phyloP scores from a whole-genome alignment of 139 green algal genomes.

The Choricystis sp. region DNA sequence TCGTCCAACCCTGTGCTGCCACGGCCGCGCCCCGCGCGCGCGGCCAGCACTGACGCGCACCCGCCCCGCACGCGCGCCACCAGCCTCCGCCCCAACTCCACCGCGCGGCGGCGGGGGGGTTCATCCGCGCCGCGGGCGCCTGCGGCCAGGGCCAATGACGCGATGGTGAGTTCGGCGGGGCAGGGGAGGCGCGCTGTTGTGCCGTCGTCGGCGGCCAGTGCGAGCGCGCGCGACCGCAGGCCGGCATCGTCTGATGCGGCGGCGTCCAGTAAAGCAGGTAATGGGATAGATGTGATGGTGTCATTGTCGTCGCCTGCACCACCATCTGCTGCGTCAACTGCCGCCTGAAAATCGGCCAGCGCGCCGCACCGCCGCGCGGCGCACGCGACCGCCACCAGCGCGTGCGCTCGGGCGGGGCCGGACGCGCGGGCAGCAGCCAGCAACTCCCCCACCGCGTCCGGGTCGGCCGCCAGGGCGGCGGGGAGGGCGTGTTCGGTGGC shows the following conservation, averaged over 20 bases:
- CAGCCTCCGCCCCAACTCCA: background rate
- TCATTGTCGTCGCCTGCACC: too few species aligned
- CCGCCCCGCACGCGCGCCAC: background rate
- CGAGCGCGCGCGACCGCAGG: background rate
- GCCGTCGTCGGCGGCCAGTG: background rate
- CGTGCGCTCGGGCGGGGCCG: too few species aligned
- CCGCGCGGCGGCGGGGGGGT: too few species aligned
- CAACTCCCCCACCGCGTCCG: background rate
- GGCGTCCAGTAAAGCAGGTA: background rate
- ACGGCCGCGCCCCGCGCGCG: too few species aligned
- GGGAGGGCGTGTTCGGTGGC: background rate
- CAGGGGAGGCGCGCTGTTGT: background rate
- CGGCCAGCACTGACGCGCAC: background rate
- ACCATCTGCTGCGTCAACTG: background rate
- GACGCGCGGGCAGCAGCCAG: background rate
- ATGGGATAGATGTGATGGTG: too few species aligned
- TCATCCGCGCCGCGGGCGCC: background rate
- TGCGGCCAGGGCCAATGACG: background rate
- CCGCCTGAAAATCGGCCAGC: background rate
- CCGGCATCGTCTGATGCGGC: background rate
- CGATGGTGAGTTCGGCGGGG: background rate
- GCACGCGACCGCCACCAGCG: background rate
- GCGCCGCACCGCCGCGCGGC: too few species aligned
- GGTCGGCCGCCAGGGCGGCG: background rate
- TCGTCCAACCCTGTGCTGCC: too few species aligned